These are phyloP conservation scores for Gigaspora rosea DNA, from an alignment of 192 early-diverging fungal genomes.

Conservation along the genomic window DNA sequence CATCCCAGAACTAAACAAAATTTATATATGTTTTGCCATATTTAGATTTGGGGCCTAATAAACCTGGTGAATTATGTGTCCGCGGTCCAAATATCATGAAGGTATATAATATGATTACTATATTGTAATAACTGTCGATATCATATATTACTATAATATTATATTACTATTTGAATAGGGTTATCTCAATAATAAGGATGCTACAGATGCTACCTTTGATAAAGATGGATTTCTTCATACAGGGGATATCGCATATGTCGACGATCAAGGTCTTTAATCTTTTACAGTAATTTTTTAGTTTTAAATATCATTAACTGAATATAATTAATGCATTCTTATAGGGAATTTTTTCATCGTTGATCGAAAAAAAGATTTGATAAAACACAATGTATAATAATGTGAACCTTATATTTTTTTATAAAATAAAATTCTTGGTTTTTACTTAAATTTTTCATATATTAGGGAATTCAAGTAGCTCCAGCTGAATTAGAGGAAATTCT, in stretches of 20 bases:
- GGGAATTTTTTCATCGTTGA: conserved; percentile 64
- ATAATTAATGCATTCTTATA: background rate
- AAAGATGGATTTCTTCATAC: conserved; percentile 39
- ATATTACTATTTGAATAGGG: conserved; percentile 35
- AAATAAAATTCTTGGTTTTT: too few relatives aligned
- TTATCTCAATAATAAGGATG: conserved; percentile 79
- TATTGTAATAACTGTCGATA: too few relatives aligned
- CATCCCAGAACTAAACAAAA: background rate
- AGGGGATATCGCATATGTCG: conserved; percentile 75
- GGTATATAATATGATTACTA: too few relatives aligned
- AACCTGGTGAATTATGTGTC: conserved; percentile 83
- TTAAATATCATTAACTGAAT: too few relatives aligned
- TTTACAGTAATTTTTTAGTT: too few relatives aligned
- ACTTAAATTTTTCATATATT: conserved; percentile 53
- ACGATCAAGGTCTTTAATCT: conserved; percentile 39
- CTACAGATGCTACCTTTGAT: conserved; percentile 71
- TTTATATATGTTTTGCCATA: background rate
- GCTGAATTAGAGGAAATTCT: conserved; percentile 83
- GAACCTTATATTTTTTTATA: too few relatives aligned
- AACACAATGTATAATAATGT: conserved; percentile 85
- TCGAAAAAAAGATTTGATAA: conserved; percentile 46
- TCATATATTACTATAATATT: too few relatives aligned
- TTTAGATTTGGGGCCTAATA: conserved; percentile 50
- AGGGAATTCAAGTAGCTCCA: conserved; percentile 79
- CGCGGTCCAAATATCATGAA: conserved; percentile 89